Conservation (phyloP, 768 basidiomycete species). For the Leccinum broughii region DNA sequence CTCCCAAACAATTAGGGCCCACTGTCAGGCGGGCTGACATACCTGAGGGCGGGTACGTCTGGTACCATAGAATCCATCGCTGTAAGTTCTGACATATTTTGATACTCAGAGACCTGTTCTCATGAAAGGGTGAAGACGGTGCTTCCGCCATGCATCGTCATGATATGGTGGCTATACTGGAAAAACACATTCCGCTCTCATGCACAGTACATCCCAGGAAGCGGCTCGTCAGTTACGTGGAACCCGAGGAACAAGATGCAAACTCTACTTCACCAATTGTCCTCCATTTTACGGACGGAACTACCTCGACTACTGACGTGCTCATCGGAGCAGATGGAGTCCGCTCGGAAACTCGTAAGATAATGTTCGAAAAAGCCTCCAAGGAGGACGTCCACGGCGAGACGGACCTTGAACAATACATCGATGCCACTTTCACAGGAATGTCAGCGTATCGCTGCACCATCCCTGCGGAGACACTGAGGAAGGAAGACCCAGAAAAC, state of each 20-base stretch:
- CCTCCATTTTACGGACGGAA: constrained; percentile 19
- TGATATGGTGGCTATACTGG: constrained; percentile 19
- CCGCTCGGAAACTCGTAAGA: constrained; percentile 28
- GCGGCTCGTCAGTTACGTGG: constrained; percentile 19
- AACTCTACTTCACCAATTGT: constrained; percentile 24
- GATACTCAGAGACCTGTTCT: background rate
- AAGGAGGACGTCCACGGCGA: background rate
- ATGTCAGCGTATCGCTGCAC: constrained; percentile 40
- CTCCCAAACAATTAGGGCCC: constrained; percentile 22
- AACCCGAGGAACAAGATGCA: constrained; percentile 17
- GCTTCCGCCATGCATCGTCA: constrained; percentile 23
- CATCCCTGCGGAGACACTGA: constrained; percentile 35
- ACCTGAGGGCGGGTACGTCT: constrained; percentile 30
- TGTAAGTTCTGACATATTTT: constrained; percentile 15
- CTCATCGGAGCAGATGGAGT: constrained; percentile 51
- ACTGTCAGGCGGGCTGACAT: constrained; percentile 30
- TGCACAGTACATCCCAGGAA: constrained; percentile 22
- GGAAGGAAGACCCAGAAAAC: constrained; percentile 25
- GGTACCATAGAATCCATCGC: constrained; percentile 25
- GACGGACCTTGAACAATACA: constrained; percentile 10
- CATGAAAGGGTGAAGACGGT: constrained; percentile 3
- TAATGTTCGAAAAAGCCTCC: constrained; percentile 22
- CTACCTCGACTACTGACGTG: constrained; percentile 36
- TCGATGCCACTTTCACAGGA: constrained; percentile 43
- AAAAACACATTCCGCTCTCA: constrained; percentile 19